Percentiles rank a stretch among this genome's conserved stretches.
These are phyloP conservation scores for Taphrina confusa DNA, from an alignment of 1,139 yeast species.

Conservation along the genomic window DNA sequence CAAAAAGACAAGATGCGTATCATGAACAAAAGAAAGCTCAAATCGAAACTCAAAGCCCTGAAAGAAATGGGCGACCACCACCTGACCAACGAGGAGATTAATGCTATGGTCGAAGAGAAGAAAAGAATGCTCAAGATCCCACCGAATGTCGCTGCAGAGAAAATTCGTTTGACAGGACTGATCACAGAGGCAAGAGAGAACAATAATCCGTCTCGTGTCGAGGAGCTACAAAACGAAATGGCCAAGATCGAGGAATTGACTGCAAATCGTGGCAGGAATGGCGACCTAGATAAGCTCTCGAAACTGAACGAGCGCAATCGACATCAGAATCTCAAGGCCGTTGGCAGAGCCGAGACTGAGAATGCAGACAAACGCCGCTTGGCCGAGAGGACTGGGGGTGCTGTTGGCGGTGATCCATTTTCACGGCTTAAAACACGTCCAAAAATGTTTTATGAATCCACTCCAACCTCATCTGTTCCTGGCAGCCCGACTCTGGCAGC, in stretches of 20 bases:
- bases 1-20: constrained; percentile 59
- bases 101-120: constrained; percentile 74
- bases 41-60: constrained; percentile 64
- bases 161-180: constrained; percentile 71
- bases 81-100: constrained; percentile 73
- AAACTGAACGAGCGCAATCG: constrained; percentile 80
- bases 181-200: constrained; percentile 74
- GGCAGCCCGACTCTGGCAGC: constrained; percentile 23
- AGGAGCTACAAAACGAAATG: constrained; percentile 58
- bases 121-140: constrained; percentile 60
- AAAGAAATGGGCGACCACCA: constrained; percentile 63
- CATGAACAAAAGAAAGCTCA: constrained; percentile 68
- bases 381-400: constrained; percentile 49
- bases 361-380: constrained; percentile 57
- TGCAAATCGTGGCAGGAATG: constrained; percentile 27
- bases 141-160: constrained; percentile 76
- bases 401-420: constrained; percentile 71
- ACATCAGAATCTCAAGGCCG: constrained; percentile 70
- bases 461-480: constrained; percentile 23
- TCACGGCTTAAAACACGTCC: constrained; percentile 85
- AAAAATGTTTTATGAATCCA: constrained; percentile 65
- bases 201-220: constrained; percentile 56
- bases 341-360: constrained; percentile 75
- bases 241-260: constrained; percentile 43
- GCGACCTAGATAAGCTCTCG: constrained; percentile 51